Evolutionary conservation across 257 asterid genomes (phyloP), one percentile per base, ranked within the genome.

Genomic region (Solanum paucissectum): DNA sequence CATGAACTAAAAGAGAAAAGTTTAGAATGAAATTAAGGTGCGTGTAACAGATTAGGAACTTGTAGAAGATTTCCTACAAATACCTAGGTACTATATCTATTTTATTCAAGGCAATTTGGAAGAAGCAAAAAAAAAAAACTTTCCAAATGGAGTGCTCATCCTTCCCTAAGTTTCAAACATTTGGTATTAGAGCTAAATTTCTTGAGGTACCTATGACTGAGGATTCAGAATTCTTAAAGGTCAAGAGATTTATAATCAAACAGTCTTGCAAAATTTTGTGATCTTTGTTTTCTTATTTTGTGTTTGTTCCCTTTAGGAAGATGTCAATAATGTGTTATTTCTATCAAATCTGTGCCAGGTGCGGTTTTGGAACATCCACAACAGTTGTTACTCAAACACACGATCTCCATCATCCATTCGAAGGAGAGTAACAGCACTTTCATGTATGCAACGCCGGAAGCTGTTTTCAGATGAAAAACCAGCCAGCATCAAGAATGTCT

Each of bases 351-450:
- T 32, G 25, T 38, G 42, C 27, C 81, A 97, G 99, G 98, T 94
- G 76, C 95, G 98, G 14, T 90, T 94, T 71, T 94, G 99, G 98
- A 94, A 95, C 88, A 91, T 95, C 75, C 91, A 92, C 37, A 90
- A 91, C 91, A 93, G 97, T 76, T 94, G 96, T 83, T 95, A 97
- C 87, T 93, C 99, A 68, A 95, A 90, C 49, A 92, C 87, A 16
- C 91, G 95, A 87, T 96, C 99, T 46, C 99, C 99, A 77, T 96
- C 98, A 33, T 93, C 98, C 75, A 93, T 94, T 83, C 88, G 98
- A 66, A 95, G 95, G 93, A 92, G 98, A 91, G 93, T 95, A 44
- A 87, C 87, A 92, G 95, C 95, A 49, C 68, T 90, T 89, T 95
- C 99, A 73, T 88, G 91, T 38, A 88, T 91, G 84, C 88, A 92